Evolutionary conservation across 768 basidiomycete species (phyloP), one percentile per base, ranked within the genome.

Genomic region (Tubosaeta sp.): DNA sequence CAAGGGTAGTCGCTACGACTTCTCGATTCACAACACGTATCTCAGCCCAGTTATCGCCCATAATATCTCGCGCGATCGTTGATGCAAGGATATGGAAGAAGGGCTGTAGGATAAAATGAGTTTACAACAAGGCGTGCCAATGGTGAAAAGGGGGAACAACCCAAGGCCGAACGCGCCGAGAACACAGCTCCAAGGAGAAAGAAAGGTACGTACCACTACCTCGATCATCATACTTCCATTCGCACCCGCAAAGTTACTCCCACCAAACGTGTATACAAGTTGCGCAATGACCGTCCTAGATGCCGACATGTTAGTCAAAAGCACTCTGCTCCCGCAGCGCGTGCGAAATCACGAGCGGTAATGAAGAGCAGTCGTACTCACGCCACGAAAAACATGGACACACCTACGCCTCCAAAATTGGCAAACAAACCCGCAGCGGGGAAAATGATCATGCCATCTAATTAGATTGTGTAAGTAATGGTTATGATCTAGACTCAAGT

Each of bases 181-280:
- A 13, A n/a, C 8, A n/a, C 10, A 32, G 22, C 9, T n/a, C 10
- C 8, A n/a, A 42, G 39, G 9, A 27, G 17, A 44, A 51, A 50
- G 46, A 26, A 38, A 34, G 46, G 47, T 46, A 79, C 86, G 41
- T 66, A 92, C 89, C 59, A 97, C 94, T 11, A 95, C 91, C 71
- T 98, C 95, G 55, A 99, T 97, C 93, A 97, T 97, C 93, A 95
- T 93, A 57, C 89, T 92, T 6, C 90, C 91, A 69, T 92, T 94
- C 2, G 87, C 92, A 46, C 90, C 91, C 9, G 84, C 84, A 67
- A 99, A 97, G 22, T 84, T 85, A 59, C 88, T 93, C 5, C 90
- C 95, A 5, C 93, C 95, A 9, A 85, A 68, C 1, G 88, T 86
- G 68, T 91, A 97, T 0, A 87, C 80, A 22, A 97, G 71, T 64